phyloP scores from a whole-genome alignment of 2,329 filamentous ascomycete species.

The Coniochaeta sp. region DNA sequence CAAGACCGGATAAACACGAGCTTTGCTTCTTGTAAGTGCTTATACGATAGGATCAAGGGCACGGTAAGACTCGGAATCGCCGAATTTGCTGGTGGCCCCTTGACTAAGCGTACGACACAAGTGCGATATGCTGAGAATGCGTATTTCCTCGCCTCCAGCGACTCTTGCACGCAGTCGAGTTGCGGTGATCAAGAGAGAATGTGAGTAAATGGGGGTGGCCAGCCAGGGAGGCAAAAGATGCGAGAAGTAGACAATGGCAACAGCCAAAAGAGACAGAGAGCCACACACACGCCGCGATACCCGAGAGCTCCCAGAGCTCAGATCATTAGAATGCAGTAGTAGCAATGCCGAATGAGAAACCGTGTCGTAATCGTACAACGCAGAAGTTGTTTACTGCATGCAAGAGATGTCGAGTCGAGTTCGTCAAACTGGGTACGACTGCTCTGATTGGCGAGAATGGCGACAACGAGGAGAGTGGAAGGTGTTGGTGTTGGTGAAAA shows the following conservation, averaged over 20 bases:
- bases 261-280: background rate
- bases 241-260: background rate
- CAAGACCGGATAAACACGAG: background rate
- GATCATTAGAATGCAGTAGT: background rate
- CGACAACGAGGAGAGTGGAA: background rate
- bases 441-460: background rate
- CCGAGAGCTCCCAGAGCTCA: background rate
- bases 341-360: background rate
- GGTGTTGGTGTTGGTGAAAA: no score
- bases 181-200: background rate
- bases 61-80: background rate
- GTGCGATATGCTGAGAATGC: background rate
- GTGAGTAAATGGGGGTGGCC: background rate
- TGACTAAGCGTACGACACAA: background rate
- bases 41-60: background rate
- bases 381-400: background rate
- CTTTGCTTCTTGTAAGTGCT: background rate
- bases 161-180: background rate
- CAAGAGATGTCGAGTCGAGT: background rate
- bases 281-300: background rate
- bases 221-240: background rate
- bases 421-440: background rate
- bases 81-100: background rate
- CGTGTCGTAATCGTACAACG: slow-evolving; percentile 3
- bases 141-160: background rate